Evolutionary conservation across 2,329 filamentous ascomycete species (phyloP).

Genomic region (Colletotrichum cereale): DNA sequence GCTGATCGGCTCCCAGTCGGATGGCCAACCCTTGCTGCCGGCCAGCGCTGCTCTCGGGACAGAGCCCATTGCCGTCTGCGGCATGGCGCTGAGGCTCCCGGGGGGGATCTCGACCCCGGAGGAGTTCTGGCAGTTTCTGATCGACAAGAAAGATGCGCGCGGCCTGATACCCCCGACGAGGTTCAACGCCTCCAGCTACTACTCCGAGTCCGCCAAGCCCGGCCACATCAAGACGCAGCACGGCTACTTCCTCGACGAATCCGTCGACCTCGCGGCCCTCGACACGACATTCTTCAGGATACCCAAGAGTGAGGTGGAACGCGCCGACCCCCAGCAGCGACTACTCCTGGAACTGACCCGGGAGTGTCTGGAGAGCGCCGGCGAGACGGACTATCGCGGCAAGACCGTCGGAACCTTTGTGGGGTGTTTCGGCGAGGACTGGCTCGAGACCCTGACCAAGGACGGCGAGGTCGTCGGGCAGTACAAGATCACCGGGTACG

Average conservation of each 20-base stretch:
- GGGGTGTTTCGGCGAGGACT: conserved; percentile 51
- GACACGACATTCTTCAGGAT: conserved; percentile 47
- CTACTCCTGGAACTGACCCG: conserved; percentile 50
- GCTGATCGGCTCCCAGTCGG: neutral
- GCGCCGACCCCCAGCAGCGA: conserved; percentile 53
- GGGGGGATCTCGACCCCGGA: conserved; percentile 44
- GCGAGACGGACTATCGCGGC: conserved; percentile 46
- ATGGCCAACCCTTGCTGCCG: neutral
- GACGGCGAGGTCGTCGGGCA: conserved; percentile 42
- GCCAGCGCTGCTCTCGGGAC: neutral
- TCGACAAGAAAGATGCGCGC: conserved; percentile 43
- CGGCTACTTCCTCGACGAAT: conserved; percentile 49
- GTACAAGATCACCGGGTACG: conserved; percentile 44
- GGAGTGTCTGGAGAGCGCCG: conserved; percentile 52
- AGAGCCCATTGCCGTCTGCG: conserved; percentile 47
- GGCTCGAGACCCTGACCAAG: conserved; percentile 43
- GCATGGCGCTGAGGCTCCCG: conserved; percentile 48
- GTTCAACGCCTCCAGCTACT: conserved; percentile 40
- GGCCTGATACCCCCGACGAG: conserved; percentile 42
- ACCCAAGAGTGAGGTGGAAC: conserved; percentile 45
- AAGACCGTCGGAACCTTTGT: conserved; percentile 50
- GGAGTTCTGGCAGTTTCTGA: conserved; percentile 47
- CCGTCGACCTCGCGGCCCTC: conserved; percentile 44
- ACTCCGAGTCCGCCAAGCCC: conserved; percentile 37
- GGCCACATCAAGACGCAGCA: conserved; percentile 42